Evolutionary conservation across 108 stramenopile species (phyloP).

Genomic region (Fragilariopsis cylindrus): DNA sequence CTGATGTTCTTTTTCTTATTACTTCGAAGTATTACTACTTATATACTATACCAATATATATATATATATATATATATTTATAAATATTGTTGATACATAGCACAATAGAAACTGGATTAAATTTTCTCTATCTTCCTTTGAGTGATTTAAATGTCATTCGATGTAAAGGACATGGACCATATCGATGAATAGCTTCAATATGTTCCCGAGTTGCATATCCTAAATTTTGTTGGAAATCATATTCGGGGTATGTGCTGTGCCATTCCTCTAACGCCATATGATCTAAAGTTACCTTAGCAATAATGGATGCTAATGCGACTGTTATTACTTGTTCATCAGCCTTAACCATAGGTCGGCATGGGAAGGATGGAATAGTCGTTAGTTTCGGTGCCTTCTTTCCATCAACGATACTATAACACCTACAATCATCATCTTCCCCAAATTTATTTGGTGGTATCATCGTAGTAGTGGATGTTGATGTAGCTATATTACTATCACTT

Average conservation of each 20-base stretch:
- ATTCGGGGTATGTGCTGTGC: constrained; percentile 58
- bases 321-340: constrained; percentile 72
- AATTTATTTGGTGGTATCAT: too few species aligned
- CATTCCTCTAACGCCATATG: constrained; percentile 34
- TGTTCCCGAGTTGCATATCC: constrained; percentile 65
- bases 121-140: constrained; percentile 48
- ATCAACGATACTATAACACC: constrained; percentile 70
- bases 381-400: constrained; percentile 71
- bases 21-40: too few species aligned
- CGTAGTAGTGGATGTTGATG: too few species aligned
- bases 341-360: constrained; percentile 68
- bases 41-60: too few species aligned
- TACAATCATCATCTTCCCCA: background rate
- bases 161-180: constrained; percentile 63
- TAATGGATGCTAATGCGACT: constrained; percentile 69
- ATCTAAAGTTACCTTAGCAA: constrained; percentile 65
- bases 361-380: constrained; percentile 21
- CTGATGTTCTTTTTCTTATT: too few species aligned
- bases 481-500: constrained; percentile 16
- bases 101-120: too few species aligned
- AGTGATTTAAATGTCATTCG: constrained; percentile 66
- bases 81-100: too few species aligned
- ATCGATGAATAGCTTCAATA: constrained; percentile 52
- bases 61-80: too few species aligned
- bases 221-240: constrained; percentile 57